Conservation (phyloP, 1,284 basidiomycete genomes). For the Rhodotorula sp. region DNA sequence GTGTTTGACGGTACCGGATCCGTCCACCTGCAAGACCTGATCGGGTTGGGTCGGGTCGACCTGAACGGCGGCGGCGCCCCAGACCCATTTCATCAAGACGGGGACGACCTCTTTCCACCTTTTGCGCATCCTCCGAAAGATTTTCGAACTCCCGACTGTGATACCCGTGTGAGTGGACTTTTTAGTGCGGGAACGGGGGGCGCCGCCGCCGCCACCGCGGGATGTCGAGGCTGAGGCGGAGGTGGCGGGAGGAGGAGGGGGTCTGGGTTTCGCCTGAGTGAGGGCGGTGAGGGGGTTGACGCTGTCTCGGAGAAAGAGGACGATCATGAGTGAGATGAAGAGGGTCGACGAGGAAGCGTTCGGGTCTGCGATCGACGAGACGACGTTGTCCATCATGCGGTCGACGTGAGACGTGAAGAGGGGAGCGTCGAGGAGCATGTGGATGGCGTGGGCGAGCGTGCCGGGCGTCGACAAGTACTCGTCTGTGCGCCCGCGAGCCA, state of each 20-base stretch:
- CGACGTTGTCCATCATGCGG: conserved; percentile 75
- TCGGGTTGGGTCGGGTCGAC: conserved; percentile 62
- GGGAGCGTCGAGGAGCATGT: conserved; percentile 71
- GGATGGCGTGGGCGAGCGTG: conserved; percentile 77
- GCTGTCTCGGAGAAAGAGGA: conserved; percentile 44
- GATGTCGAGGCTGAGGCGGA: background rate
- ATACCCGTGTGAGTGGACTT: conserved; percentile 4
- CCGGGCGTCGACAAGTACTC: conserved; percentile 69
- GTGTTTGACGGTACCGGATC: conserved; percentile 54
- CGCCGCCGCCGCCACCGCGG: background rate
- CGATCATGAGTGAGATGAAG: conserved; percentile 35
- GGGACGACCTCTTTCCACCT: conserved; percentile 36
- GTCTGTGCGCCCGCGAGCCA: conserved; percentile 30
- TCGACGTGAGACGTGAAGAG: conserved; percentile 83
- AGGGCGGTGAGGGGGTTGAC: conserved; percentile 62
- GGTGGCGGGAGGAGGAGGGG: no score
- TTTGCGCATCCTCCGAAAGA: conserved; percentile 32
- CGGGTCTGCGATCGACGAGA: conserved; percentile 63
- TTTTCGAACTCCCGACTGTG: conserved; percentile 25
- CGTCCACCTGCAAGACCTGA: conserved; percentile 53
- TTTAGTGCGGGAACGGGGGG: background rate
- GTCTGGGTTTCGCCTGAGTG: background rate
- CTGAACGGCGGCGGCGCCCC: conserved; percentile 42
- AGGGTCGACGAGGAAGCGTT: conserved; percentile 50
- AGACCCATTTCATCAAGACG: conserved; percentile 36